These are phyloP conservation scores for Pleurotus ostreatus DNA, from an alignment of 768 basidiomycete genomes.

Conservation along the genomic window DNA sequence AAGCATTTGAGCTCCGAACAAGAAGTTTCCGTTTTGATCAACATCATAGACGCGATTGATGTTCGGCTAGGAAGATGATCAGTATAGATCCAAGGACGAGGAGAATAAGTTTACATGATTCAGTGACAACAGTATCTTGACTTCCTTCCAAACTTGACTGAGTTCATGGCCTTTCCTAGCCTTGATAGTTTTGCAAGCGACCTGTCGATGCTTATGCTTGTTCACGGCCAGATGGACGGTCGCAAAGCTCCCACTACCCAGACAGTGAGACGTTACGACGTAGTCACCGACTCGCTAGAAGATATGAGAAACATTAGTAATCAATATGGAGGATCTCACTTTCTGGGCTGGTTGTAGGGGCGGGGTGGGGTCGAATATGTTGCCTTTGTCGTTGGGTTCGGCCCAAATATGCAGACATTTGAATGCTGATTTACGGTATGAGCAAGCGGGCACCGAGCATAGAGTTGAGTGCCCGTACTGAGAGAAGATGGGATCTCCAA, in stretches of 20 bases:
- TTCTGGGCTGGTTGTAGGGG: constrained; percentile 52
- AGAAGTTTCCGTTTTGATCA: constrained; percentile 55
- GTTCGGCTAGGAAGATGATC: constrained; percentile 52
- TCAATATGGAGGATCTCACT: constrained; percentile 27
- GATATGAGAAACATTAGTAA: neutral
- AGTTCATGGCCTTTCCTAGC: constrained; percentile 56
- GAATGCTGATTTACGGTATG: constrained; percentile 42
- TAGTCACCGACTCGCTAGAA: constrained; percentile 60
- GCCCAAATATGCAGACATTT: constrained; percentile 59
- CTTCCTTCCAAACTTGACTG: constrained; percentile 69
- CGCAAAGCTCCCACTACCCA: constrained; percentile 80
- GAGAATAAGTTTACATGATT: constrained; percentile 52
- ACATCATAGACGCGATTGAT: constrained; percentile 77
- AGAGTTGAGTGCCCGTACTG: constrained; percentile 30
- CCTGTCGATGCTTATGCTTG: constrained; percentile 58
- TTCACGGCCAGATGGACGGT: constrained; percentile 79
- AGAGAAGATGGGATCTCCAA: constrained; percentile 66
- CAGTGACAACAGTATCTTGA: constrained; percentile 64
- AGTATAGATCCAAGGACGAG: neutral
- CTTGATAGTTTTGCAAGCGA: constrained; percentile 81
- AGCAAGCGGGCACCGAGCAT: neutral
- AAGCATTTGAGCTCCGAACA: constrained; percentile 31
- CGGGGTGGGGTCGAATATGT: constrained; percentile 60
- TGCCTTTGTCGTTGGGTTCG: constrained; percentile 45
- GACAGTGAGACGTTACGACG: constrained; percentile 71